Evolutionary conservation across 1,284 basidiomycete genomes (phyloP), one percentile per base, ranked within the genome.

Genomic region (Leccinum angustisporum): DNA sequence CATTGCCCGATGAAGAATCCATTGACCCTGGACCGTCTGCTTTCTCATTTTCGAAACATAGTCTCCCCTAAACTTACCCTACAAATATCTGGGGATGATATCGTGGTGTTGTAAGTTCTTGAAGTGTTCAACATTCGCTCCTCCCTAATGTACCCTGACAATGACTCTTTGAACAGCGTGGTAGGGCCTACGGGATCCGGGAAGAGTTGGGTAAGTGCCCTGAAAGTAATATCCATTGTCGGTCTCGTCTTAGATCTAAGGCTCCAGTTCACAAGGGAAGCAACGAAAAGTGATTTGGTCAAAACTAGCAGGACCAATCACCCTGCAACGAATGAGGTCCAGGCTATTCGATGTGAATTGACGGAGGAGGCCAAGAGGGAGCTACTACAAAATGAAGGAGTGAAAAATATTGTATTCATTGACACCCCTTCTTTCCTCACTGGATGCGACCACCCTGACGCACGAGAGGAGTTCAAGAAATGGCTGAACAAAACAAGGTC

Each of bases 101-200:
- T 68, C 3, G 67, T 70, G 1, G 21, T 68, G 25, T 71, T 68
- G 67, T 68, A 30, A 4, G 69, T 63, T 5, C 18, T 48, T 25
- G 46, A 25, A 50, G 21, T 16, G n/a, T 43, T 43, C 5, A 9
- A 9, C 40, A n/a, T 43, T 43, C n/a, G 10, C n/a, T 43, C n/a
- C 40, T 43, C 40, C 4, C 18, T 40, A 40, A 4, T 40, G n/a
- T 43, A 40, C 38, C 18, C 16, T 43, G 3, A 18, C 40, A 43
- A 43, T 0, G n/a, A 18, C n/a, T 18, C 48, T 13, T 51, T 6
- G 5, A 36, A 65, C 40, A 71, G 67, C 11, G 59, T 68, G 31
- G 59, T 69, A 6, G 69, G 67, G 1, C 62, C 69, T 6, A 71
- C 69, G 18, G 69, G 69, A 16, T 69, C 69, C 0, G 69, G 67